Conservation (phyloP, 1,284 basidiomycete genomes). For the Ganoderma leucocontextum region DNA sequence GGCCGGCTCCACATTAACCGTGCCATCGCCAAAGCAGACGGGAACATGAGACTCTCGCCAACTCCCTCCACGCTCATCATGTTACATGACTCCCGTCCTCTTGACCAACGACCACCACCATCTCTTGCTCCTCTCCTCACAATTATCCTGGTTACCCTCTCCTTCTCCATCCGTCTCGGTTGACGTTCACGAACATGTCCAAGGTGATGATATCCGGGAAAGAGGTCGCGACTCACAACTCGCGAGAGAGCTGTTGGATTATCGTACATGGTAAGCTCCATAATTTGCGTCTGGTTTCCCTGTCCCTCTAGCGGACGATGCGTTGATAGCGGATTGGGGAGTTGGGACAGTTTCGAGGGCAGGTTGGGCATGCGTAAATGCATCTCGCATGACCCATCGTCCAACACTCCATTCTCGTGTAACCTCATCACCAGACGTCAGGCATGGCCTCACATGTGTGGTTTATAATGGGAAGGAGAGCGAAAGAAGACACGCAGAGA, state of each 20-base stretch:
- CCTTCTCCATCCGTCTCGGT: not conserved
- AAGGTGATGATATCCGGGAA: constrained; percentile 9
- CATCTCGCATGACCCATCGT: not conserved
- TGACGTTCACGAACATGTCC: not conserved
- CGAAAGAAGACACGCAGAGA: not conserved
- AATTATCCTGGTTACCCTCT: not conserved
- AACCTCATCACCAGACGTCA: not conserved
- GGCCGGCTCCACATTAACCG: constrained; percentile 8
- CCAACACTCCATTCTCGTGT: not conserved
- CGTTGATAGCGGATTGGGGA: not conserved
- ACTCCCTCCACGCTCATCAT: not conserved
- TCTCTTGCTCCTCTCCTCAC: not conserved
- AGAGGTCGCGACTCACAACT: constrained; percentile 41
- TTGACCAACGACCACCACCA: constrained; percentile 8
- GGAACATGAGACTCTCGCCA: not conserved
- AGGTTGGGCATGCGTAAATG: not conserved
- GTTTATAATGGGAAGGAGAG: not conserved
- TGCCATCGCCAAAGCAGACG: not conserved
- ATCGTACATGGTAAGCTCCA: constrained; percentile 68
- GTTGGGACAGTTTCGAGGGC: not conserved
- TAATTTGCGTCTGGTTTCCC: not conserved
- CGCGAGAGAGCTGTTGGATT: constrained; percentile 76
- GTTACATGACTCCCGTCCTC: not conserved
- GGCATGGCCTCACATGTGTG: not conserved
- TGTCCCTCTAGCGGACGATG: not conserved